Evolutionary conservation across 495 filamentous ascomycete species (phyloP).

Genomic region (Pseudevernia furfuracea): DNA sequence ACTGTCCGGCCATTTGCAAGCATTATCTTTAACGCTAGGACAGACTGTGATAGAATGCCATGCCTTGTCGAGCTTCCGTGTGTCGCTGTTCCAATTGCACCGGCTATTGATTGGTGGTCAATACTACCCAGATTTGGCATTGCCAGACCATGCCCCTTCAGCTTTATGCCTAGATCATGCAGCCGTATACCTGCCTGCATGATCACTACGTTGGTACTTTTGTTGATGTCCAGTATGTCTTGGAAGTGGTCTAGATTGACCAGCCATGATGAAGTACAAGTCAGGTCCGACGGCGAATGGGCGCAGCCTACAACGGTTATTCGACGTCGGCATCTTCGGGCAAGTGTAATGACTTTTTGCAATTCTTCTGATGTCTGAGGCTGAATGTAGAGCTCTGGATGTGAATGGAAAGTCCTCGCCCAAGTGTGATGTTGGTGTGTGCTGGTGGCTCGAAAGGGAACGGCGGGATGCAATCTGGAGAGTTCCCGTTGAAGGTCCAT

Average conservation of each 20-base stretch:
- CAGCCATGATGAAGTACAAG: conserved; percentile 91
- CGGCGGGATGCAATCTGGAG: conserved; percentile 44
- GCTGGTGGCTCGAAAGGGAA: conserved; percentile 68
- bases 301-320: conserved; percentile 74
- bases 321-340: conserved; percentile 70
- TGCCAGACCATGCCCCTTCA: conserved; percentile 66
- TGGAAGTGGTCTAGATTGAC: conserved; percentile 84
- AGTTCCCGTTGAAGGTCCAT: conserved; percentile 43
- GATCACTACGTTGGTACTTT: conserved; percentile 53
- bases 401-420: conserved; percentile 83
- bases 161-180: conserved; percentile 54
- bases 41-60: conserved; percentile 71
- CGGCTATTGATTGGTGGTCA: conserved; percentile 86
- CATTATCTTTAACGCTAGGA: conserved; percentile 67
- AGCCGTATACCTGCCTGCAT: conserved; percentile 83
- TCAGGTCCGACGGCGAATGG: conserved; percentile 87
- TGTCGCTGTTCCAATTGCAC: conserved; percentile 86
- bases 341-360: conserved; percentile 72
- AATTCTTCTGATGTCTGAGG: conserved; percentile 73
- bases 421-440: conserved; percentile 85
- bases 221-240: conserved; percentile 60
- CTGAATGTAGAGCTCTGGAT: conserved; percentile 82
- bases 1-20: conserved; percentile 72
- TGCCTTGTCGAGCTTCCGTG: conserved; percentile 82
- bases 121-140: conserved; percentile 91